These are phyloP conservation scores for Tetradesmus lagerheimii DNA, from an alignment of 139 green algal genomes.

Conservation along the genomic window DNA sequence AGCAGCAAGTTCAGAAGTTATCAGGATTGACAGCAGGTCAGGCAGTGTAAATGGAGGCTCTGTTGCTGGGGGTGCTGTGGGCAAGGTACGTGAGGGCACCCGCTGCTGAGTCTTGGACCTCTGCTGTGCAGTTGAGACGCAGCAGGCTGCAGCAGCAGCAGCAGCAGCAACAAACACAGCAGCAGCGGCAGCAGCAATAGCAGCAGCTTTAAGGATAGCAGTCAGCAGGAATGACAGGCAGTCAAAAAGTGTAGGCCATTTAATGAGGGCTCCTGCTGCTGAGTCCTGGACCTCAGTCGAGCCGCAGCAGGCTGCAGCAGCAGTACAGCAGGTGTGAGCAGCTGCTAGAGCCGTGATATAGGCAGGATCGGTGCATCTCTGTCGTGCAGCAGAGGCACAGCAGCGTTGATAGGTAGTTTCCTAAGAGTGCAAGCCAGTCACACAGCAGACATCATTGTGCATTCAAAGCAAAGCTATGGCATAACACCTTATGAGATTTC, in stretches of 20 bases:
- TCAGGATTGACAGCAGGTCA: not conserved
- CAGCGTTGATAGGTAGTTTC: not conserved
- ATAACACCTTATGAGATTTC: too few species aligned
- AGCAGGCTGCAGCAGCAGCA: not conserved
- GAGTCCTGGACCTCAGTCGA: not conserved
- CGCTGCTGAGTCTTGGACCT: not conserved
- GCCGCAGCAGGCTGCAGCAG: not conserved
- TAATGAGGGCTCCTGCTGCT: conserved; percentile 13
- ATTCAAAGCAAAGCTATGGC: too few species aligned
- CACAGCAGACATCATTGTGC: too few species aligned
- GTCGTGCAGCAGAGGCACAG: not conserved
- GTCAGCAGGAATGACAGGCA: not conserved
- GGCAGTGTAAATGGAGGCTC: not conserved
- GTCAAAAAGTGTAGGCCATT: conserved; percentile 28
- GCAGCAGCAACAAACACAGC: too few species aligned
- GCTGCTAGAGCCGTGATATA: not conserved
- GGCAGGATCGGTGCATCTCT: too few species aligned
- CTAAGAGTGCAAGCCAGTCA: too few species aligned
- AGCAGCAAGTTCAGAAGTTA: too few species aligned
- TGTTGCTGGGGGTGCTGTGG: conserved; percentile 15
- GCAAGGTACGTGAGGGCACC: conserved; percentile 11
- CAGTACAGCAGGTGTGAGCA: not conserved
- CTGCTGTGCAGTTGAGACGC: not conserved
- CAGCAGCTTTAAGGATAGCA: not conserved
- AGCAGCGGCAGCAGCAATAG: not conserved